Conservation (phyloP, 352 stramenopile genomes). For the Phytophthora uliginosa region DNA sequence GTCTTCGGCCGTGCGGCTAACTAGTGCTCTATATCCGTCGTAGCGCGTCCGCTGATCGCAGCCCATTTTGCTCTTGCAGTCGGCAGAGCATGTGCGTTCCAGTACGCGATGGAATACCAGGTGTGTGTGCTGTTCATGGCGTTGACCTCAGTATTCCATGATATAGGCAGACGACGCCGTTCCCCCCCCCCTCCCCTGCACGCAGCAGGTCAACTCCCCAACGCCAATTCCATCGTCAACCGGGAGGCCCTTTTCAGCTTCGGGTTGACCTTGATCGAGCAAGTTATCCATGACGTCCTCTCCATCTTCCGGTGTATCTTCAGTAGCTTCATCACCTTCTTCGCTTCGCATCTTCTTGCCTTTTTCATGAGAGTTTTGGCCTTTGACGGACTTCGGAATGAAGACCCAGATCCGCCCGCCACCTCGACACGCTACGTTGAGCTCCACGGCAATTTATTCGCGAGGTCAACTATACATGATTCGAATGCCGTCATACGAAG, state of each 20-base stretch:
- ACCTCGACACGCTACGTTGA: constrained; percentile 47
- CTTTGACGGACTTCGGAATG: constrained; percentile 60
- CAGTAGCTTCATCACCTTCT: neutral
- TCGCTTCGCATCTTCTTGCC: constrained; percentile 1
- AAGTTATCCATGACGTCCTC: constrained; percentile 20
- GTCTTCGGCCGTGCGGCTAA: no score
- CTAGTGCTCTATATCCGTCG: no score
- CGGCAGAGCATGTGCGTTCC: no score
- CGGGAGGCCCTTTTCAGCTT: constrained; percentile 20
- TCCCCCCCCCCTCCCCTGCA: no score
- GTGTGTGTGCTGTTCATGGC: no score
- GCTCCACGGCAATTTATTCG: constrained; percentile 79
- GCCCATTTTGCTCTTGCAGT: no score
- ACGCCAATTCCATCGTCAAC: constrained; percentile 72
- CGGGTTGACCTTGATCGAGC: constrained; percentile 26
- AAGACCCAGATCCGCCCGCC: constrained; percentile 23
- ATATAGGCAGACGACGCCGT: no score
- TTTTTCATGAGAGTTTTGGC: constrained; percentile 4
- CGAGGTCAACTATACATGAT: constrained; percentile 66
- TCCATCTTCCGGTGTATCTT: constrained; percentile 13
- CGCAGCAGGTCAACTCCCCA: no score
- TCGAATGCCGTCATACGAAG: constrained; percentile 64
- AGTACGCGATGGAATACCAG: no score
- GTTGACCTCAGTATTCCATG: no score
- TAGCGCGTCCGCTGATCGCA: no score